phyloP scores from a whole-genome alignment of 2,329 filamentous ascomycete genomes.

The Proliferodiscus dingleyae region DNA sequence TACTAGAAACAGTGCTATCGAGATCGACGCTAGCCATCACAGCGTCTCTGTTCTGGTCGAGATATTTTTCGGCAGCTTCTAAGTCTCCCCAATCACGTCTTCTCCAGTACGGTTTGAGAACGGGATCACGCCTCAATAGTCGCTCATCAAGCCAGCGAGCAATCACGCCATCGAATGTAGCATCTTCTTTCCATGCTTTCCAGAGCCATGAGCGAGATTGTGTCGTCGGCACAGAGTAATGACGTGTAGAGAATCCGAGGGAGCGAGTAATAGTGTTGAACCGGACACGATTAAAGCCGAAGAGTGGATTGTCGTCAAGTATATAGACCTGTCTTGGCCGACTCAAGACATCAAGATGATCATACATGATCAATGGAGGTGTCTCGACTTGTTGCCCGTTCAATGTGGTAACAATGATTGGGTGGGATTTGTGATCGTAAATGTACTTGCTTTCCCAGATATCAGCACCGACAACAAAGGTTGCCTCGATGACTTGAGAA shows the following conservation, averaged over 20 bases:
- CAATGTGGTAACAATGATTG: slow-evolving; percentile 40
- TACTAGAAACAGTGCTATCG: slow-evolving; percentile 26
- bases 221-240: slow-evolving; percentile 36
- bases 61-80: slow-evolving; percentile 36
- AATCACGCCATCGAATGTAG: slow-evolving; percentile 41
- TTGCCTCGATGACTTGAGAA: slow-evolving; percentile 49
- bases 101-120: slow-evolving; percentile 36
- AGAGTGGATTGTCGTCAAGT: slow-evolving; percentile 47
- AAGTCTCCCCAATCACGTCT: slow-evolving; percentile 36
- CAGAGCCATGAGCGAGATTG: slow-evolving; percentile 39
- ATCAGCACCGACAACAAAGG: slow-evolving; percentile 46
- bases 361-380: slow-evolving; percentile 46
- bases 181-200: slow-evolving; percentile 42
- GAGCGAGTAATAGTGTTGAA: slow-evolving; percentile 27
- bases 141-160: slow-evolving; percentile 43
- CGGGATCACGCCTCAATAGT: slow-evolving; percentile 37
- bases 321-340: slow-evolving; percentile 40
- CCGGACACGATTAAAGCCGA: slow-evolving; percentile 37
- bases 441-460: slow-evolving; percentile 45
- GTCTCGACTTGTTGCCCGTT: slow-evolving; percentile 46
- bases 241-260: slow-evolving; percentile 34
- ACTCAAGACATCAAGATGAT: slow-evolving; percentile 37
- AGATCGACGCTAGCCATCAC: slow-evolving; percentile 30
- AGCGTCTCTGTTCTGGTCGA: slow-evolving; percentile 30
- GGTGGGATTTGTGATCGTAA: slow-evolving; percentile 43